Evolutionary conservation across 768 basidiomycete species (phyloP).

Genomic region (Saitozyma sp.): DNA sequence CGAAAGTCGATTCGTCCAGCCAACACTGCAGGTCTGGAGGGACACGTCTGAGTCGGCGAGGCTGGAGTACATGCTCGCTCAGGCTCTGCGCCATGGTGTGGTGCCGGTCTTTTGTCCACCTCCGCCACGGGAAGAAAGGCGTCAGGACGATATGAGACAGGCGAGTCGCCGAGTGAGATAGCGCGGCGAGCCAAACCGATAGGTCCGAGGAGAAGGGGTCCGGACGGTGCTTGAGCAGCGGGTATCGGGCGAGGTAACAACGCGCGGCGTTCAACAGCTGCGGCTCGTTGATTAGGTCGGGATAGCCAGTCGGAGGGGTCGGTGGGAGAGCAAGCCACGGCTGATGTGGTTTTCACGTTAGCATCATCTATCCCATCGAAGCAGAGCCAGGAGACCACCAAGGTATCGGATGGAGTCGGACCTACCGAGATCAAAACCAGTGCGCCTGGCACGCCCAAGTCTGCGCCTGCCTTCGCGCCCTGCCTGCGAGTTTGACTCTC

Average conservation of each 20-base stretch:
- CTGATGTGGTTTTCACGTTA: conserved; percentile 1
- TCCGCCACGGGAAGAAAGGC: no score
- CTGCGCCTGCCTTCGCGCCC: background rate
- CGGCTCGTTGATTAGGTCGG: conserved; percentile 13
- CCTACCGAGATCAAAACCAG: conserved; percentile 18
- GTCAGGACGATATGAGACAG: no score
- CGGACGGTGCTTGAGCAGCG: conserved; percentile 8
- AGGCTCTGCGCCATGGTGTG: background rate
- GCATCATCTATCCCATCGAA: background rate
- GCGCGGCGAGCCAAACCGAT: background rate
- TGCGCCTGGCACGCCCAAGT: conserved; percentile 14
- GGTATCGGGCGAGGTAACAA: conserved; percentile 19
- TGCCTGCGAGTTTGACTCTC: background rate
- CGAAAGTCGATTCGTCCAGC: conserved; percentile 7
- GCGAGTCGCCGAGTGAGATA: background rate
- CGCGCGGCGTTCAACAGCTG: conserved; percentile 16
- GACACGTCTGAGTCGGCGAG: background rate
- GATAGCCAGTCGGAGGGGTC: conserved; percentile 5
- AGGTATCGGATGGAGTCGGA: background rate
- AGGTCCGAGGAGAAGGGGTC: conserved; percentile 10
- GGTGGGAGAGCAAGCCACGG: conserved; percentile 23
- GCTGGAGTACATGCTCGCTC: background rate
- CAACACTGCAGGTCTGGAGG: background rate
- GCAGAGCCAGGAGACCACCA: background rate
- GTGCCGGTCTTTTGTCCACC: background rate